Evolutionary conservation across 169 alveolate genomes (phyloP), one percentile per base, ranked within the genome.

Genomic region (Cytauxzoon felis): DNA sequence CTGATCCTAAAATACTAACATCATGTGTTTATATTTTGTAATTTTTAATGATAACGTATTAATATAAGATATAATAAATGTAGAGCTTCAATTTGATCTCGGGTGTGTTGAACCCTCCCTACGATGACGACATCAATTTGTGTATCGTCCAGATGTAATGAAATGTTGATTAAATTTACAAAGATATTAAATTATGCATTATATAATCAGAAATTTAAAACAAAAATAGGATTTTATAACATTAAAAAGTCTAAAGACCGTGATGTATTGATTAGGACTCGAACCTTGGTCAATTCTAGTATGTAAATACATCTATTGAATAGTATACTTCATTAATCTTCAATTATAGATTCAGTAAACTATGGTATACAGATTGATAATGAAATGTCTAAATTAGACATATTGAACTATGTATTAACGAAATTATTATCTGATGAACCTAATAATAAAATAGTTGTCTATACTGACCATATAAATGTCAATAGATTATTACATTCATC

Each of bases 361-460:
- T 70, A 70, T 49, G 81, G 68, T 21, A 58, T 59, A 49, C 58
- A 33, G 16, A 79, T 64, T 5, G 63, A 58, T 0, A 73, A 36
- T 26, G 52, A 7, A 2, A n/a, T 30, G 9, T 53, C 51, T 18
- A 73, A 73, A 41, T 42, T 45, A 13, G 78, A 73, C 30, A 59
- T 59, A 23, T 30, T 73, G 53, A 60, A 38, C 23, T 64, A 56
- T 30, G 40, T 62, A 4, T 24, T 73, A 6, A 21, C 76, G 48
- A 54, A 51, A 36, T 27, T 73, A n/a, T 38, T 73, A 16, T 23
- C 51, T 23, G 72, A 53, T 8, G 40, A 59, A 23, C 41, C 70
- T 8, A 53, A 53, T 8, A 16, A 33, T 18, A 49, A 50, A 53
- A 54, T 73, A 24, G 63, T 78, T 41, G 52, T 73, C 8, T 73